Evolutionary conservation across 2,329 filamentous ascomycete species (phyloP).

Genomic region (Aureobasidium sp.): DNA sequence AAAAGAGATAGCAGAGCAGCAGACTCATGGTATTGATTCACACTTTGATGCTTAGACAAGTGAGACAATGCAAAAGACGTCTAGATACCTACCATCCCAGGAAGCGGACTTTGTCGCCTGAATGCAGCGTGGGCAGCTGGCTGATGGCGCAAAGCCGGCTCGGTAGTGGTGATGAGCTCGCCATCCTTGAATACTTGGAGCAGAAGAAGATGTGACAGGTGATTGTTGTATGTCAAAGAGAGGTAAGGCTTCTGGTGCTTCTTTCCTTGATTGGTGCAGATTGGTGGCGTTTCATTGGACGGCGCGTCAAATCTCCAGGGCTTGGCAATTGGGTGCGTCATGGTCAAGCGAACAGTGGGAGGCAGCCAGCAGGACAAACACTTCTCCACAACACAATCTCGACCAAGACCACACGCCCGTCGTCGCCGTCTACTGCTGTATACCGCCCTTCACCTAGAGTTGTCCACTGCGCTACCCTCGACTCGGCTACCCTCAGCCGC

Average conservation of each 20-base stretch:
- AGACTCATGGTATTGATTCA: slow-evolving; percentile 50
- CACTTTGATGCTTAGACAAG: slow-evolving; percentile 36
- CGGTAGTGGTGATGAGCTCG: slow-evolving; percentile 46
- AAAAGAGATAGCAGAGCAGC: slow-evolving; percentile 60
- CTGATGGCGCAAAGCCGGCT: slow-evolving; percentile 43
- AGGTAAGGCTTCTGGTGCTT: neutral
- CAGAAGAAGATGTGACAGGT: no score
- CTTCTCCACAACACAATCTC: slow-evolving; percentile 7
- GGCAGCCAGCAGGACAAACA: slow-evolving; percentile 12
- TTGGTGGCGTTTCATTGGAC: slow-evolving; percentile 4
- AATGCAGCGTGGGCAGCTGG: slow-evolving; percentile 40
- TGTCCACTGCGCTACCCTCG: neutral
- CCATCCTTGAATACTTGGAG: neutral
- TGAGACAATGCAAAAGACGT: neutral
- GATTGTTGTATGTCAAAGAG: neutral
- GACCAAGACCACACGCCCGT: neutral
- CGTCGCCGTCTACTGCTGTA: neutral
- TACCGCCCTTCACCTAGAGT: neutral
- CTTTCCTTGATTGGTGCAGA: neutral
- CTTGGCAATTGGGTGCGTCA: slow-evolving; percentile 13
- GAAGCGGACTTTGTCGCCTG: slow-evolving; percentile 80
- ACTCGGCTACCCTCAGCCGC: neutral
- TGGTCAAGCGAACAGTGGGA: neutral
- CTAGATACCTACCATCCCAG: slow-evolving; percentile 68
- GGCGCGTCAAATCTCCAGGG: neutral